Evolutionary conservation across 148 eudicot genomes (phyloP).

Genomic region (Vaccinium corymbosum): DNA sequence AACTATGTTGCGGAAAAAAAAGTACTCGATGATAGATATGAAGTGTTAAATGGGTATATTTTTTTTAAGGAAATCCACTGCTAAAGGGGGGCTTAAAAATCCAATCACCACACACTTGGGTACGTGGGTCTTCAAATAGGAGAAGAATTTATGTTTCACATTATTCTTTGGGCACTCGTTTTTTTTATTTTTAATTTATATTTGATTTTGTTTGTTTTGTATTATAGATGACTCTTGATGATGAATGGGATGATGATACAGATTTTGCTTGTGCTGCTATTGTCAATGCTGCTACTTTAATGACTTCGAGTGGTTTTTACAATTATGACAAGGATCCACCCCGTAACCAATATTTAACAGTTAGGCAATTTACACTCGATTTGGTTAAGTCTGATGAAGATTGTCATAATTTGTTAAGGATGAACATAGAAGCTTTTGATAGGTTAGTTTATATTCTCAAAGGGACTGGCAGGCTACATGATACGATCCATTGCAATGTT

Average conservation of each 20-base stretch:
- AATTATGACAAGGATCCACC: background rate
- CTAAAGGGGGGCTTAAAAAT: no score
- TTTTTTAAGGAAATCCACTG: no score
- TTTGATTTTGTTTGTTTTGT: no score
- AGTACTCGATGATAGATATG: no score
- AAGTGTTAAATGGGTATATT: no score
- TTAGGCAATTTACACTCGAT: background rate
- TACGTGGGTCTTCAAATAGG: no score
- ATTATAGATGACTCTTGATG: no score
- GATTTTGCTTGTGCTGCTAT: background rate
- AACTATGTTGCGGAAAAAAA: no score
- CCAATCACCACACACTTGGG: no score
- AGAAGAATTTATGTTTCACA: no score
- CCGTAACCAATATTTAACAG: background rate
- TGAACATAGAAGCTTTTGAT: slow-evolving; percentile 4
- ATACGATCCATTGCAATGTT: background rate
- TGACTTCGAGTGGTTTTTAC: background rate
- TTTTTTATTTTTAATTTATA: no score
- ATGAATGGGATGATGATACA: background rate
- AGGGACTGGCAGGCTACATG: background rate
- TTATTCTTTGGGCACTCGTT: no score
- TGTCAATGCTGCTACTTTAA: background rate
- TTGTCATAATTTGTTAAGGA: background rate
- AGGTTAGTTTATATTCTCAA: background rate
- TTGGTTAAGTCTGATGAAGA: background rate